Evolutionary conservation across 2,329 filamentous ascomycete species (phyloP).

Genomic region (Calonectria fujianensis): DNA sequence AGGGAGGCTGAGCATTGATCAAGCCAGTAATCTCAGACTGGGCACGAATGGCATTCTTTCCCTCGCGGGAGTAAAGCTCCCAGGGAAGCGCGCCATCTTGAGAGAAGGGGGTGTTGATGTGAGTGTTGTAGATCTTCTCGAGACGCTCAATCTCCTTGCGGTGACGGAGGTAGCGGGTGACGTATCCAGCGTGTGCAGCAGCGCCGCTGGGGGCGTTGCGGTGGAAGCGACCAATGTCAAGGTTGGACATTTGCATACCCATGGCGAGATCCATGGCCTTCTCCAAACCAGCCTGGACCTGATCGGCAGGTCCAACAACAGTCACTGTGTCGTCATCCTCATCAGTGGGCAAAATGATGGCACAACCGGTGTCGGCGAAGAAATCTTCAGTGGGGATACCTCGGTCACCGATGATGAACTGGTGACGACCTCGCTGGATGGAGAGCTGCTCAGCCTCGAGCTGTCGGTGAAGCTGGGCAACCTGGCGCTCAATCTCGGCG

Average conservation of each 20-base stretch:
- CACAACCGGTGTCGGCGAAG: constrained; percentile 91
- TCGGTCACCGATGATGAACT: constrained; percentile 93
- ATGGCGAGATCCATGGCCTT: constrained; percentile 92
- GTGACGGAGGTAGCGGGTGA: constrained; percentile 91
- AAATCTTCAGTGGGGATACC: constrained; percentile 90
- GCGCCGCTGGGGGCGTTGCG: constrained; percentile 82
- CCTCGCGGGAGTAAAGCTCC: constrained; percentile 91
- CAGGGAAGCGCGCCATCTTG: constrained; percentile 84
- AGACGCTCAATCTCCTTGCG: constrained; percentile 88
- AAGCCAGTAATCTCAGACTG: constrained; percentile 85
- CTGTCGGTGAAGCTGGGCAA: constrained; percentile 83
- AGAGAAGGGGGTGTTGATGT: constrained; percentile 86
- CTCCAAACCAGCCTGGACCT: constrained; percentile 84
- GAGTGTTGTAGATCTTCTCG: constrained; percentile 87
- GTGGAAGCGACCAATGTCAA: constrained; percentile 89
- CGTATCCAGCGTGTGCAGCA: constrained; percentile 86
- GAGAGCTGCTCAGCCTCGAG: constrained; percentile 86
- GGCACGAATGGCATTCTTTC: constrained; percentile 86
- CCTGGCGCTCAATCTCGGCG: constrained; percentile 86
- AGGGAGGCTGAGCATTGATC: constrained; percentile 83
- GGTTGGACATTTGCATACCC: constrained; percentile 87
- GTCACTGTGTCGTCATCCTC: constrained; percentile 90
- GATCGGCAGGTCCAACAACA: constrained; percentile 85
- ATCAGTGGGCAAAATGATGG: constrained; percentile 85
- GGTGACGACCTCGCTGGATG: constrained; percentile 91